phyloP scores from a whole-genome alignment of 2,329 filamentous ascomycete genomes.

The Colletotrichum gigasporum region DNA sequence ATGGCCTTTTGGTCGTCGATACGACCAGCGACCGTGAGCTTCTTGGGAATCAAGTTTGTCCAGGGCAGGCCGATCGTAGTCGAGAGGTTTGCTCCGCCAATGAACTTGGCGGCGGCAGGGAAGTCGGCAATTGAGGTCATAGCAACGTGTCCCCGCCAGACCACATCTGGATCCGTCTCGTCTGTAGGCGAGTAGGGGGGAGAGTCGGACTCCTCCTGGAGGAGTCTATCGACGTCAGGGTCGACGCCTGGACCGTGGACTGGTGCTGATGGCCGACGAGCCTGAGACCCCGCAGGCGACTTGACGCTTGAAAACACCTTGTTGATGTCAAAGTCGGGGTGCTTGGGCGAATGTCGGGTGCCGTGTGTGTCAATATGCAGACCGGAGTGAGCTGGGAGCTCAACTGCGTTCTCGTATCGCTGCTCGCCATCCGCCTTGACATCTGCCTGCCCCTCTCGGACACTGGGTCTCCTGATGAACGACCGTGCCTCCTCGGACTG shows the following conservation, averaged over 20 bases:
- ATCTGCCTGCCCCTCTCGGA: constrained; percentile 36
- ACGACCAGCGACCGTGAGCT: constrained; percentile 77
- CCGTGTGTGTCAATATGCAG: constrained; percentile 49
- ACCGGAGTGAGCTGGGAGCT: constrained; percentile 44
- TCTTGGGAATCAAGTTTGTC: constrained; percentile 77
- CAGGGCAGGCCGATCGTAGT: constrained; percentile 66
- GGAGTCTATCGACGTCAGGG: constrained; percentile 87
- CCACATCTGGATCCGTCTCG: constrained; percentile 73
- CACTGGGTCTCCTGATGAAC: constrained; percentile 45
- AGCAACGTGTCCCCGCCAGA: constrained; percentile 80
- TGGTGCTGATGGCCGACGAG: constrained; percentile 59
- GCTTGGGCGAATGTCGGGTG: constrained; percentile 62
- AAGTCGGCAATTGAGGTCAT: constrained; percentile 85
- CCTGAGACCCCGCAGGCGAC: constrained; percentile 69
- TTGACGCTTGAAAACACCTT: constrained; percentile 86
- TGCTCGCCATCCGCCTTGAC: constrained; percentile 27
- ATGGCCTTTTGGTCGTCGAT: constrained; percentile 86
- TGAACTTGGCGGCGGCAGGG: constrained; percentile 79
- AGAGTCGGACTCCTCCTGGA: constrained; percentile 81
- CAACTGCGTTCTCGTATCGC: constrained; percentile 29
- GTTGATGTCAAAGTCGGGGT: constrained; percentile 80
- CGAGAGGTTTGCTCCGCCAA: constrained; percentile 84
- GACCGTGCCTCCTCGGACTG: constrained; percentile 45
- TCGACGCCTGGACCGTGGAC: constrained; percentile 74
- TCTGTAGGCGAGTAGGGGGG: constrained; percentile 87